Conservation (phyloP, 2,329 filamentous ascomycete species). For the Lizonia empirigonia region DNA sequence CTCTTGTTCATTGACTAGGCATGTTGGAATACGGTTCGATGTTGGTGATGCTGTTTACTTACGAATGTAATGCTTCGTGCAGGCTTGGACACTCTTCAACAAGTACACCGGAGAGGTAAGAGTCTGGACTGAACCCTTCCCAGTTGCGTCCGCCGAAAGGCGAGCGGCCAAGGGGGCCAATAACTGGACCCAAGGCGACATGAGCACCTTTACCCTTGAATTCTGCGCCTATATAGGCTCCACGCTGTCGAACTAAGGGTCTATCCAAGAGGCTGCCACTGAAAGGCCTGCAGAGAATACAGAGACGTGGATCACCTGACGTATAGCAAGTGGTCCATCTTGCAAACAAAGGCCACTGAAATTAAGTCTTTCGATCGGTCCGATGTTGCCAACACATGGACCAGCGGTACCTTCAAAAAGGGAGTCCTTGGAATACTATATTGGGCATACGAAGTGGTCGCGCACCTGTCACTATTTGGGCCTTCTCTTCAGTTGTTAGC, state of each 20-base stretch:
- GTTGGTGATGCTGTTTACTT: too few relatives aligned
- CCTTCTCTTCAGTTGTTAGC: constrained; percentile 33
- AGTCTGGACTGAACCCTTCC: constrained; percentile 58
- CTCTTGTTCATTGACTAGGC: constrained; percentile 72
- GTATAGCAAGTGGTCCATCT: constrained; percentile 47
- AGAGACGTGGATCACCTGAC: constrained; percentile 23
- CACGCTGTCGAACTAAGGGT: neutral
- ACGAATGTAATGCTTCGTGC: constrained; percentile 50
- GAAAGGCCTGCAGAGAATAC: constrained; percentile 5
- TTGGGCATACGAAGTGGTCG: neutral
- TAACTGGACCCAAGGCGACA: constrained; percentile 58
- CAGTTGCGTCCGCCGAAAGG: constrained; percentile 54
- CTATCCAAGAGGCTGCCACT: constrained; percentile 12
- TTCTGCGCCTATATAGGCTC: constrained; percentile 6
- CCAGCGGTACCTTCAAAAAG: constrained; percentile 26
- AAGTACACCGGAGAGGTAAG: constrained; percentile 54
- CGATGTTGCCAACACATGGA: constrained; percentile 45
- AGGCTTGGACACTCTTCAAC: constrained; percentile 53
- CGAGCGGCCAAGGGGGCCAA: constrained; percentile 49
- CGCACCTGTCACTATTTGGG: constrained; percentile 35
- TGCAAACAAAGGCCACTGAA: constrained; percentile 51
- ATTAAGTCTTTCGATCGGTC: constrained; percentile 45
- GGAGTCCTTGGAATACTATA: neutral
- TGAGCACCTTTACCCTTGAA: constrained; percentile 33
- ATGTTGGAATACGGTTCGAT: constrained; percentile 55